Evolutionary conservation across 2,329 filamentous ascomycete species (phyloP), one percentile per base, ranked within the genome.

Genomic region (Ustulina deusta): DNA sequence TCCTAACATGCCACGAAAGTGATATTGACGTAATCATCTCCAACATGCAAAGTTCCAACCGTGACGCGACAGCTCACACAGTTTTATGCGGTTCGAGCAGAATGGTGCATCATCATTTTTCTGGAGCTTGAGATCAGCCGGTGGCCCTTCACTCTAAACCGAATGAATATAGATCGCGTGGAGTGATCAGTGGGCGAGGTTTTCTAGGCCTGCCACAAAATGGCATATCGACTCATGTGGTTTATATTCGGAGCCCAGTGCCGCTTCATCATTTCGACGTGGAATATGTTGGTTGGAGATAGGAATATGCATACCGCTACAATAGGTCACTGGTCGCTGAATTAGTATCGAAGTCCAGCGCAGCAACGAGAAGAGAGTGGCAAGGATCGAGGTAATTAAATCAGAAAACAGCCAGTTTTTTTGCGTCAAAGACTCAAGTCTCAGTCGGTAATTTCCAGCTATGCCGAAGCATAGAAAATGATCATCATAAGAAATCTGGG

Each of bases 201-300:
- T 97, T 97, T 97, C 93, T 97, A 97, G 93, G 94, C 94, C 93
- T 97, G 93, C 93, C 93, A 83, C 93, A 93, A 92, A 87, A 83
- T 93, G 93, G 93, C 89, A 91, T 88, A 89, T 94, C 92, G 81
- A 85, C 94, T 93, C 93, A 89, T 89, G 84, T 81, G 80, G 48
- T 78, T 81, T 78, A 81, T 80, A 76, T 85, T 85, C 93, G 91
- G 94, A 95, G 94, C 94, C 94, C 94, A 97, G 94, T 97, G 94
- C 94, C 93, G 83, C 86, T 92, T 93, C 92, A 94, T 95, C 92
- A 93, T 89, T 74, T 76, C 79, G 82, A 73, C 71, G 58, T 48
- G 57, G 44, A 34, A 52, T 44, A n/a, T 11, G n/a, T 56, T 65
- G 68, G 70, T 71, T 67, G n/a, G n/a, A 55, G 61, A 68, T 51